phyloP scores from a whole-genome alignment of 2,329 filamentous ascomycete species.

The Alternaria sp. region DNA sequence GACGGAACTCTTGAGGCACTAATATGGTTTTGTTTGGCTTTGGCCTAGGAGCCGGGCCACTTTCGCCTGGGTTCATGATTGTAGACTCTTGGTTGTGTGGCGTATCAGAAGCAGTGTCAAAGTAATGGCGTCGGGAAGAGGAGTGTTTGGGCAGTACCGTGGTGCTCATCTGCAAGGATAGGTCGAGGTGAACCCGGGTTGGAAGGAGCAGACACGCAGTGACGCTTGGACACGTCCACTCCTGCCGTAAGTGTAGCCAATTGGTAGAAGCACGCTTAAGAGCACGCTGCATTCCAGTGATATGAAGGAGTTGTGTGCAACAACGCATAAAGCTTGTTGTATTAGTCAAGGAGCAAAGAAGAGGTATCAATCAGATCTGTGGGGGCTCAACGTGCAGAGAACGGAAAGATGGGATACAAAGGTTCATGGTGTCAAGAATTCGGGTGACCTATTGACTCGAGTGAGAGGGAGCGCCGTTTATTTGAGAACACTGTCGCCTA shows the following conservation, averaged over 20 bases:
- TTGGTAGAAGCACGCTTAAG: neutral
- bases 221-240: neutral
- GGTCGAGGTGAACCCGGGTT: conserved; percentile 11
- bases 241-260: neutral
- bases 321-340: neutral
- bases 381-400: neutral
- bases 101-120: neutral
- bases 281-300: neutral
- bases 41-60: conserved; percentile 4
- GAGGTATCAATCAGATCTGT: neutral
- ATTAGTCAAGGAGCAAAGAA: neutral
- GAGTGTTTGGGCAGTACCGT: neutral
- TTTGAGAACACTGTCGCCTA: neutral
- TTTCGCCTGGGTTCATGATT: neutral
- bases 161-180: neutral
- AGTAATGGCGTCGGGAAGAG: neutral
- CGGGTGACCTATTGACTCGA: neutral
- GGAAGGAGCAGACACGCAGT: conserved; percentile 13
- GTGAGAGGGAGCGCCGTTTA: neutral
- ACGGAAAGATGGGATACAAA: neutral
- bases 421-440: neutral
- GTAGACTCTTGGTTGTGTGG: neutral
- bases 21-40: conserved; percentile 30
- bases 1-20: conserved; percentile 32
- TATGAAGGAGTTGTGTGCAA: neutral